Evolutionary conservation across 441 rosid species (phyloP).

Genomic region (Euphorbia neoarborescens): DNA sequence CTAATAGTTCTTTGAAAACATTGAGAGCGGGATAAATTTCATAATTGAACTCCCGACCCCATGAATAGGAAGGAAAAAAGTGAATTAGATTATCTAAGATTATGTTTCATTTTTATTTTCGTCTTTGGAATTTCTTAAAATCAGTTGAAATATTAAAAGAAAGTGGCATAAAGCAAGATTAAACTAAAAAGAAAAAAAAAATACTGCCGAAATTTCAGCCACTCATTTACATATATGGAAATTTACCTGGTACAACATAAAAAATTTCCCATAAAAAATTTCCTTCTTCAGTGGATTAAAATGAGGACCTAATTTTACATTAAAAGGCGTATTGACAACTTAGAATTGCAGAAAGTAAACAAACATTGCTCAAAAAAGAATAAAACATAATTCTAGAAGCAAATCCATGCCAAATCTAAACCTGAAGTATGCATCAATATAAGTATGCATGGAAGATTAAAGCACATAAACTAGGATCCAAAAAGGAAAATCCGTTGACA

Average conservation of each 20-base stretch:
- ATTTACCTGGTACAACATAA: no score
- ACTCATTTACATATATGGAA: no score
- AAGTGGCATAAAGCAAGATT: no score
- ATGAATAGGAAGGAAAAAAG: background rate
- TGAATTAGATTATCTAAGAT: background rate
- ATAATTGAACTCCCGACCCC: background rate
- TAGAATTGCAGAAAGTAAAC: background rate
- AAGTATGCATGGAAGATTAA: background rate
- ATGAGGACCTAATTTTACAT: constrained; percentile 57
- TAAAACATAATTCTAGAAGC: background rate
- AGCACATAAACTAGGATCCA: background rate
- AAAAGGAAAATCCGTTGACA: background rate
- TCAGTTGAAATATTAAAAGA: no score
- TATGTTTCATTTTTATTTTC: background rate
- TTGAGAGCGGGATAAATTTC: background rate
- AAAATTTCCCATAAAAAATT: no score
- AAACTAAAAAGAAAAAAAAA: no score
- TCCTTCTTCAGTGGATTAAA: constrained; percentile 78
- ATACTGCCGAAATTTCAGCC: no score
- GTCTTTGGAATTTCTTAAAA: no score
- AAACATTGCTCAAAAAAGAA: background rate
- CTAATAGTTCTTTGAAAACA: background rate
- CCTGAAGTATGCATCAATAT: no score
- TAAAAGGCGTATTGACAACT: background rate
- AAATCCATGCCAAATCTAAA: background rate